Percentiles rank a stretch among this genome's conserved stretches.
Conservation (phyloP, 495 filamentous ascomycete species). For the Tuber umbilicatum region DNA sequence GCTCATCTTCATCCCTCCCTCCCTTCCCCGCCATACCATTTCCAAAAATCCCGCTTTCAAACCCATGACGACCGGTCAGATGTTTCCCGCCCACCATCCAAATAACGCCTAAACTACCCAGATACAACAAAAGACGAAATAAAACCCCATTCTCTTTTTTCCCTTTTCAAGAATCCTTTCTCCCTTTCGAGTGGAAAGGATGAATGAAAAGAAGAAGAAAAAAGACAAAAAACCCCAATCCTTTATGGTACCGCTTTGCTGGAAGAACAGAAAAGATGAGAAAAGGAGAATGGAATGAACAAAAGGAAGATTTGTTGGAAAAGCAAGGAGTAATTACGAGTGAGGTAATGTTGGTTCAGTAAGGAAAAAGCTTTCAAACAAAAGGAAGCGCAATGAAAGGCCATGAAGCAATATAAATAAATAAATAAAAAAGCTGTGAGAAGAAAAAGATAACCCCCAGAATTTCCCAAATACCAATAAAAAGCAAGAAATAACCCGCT, state of each 20-base stretch:
- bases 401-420: not conserved
- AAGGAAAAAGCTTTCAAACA: slow-evolving; percentile 23
- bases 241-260: slow-evolving; percentile 31
- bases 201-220: slow-evolving; percentile 13
- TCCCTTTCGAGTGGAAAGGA: not conserved
- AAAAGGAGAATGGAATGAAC: slow-evolving; percentile 10
- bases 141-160: slow-evolving; percentile 15
- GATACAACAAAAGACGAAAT: not conserved
- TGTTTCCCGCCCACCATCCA: slow-evolving; percentile 9
- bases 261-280: slow-evolving; percentile 7
- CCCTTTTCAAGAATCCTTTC: slow-evolving; percentile 7
- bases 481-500: not conserved
- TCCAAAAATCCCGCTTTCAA: slow-evolving; percentile 4
- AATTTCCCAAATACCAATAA: not conserved
- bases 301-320: slow-evolving; percentile 23
- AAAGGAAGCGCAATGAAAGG: not conserved
- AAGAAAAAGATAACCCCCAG: not conserved
- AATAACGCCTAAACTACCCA: slow-evolving; percentile 5
- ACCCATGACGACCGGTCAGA: slow-evolving; percentile 17
- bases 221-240: slow-evolving; percentile 26
- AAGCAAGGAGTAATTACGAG: slow-evolving; percentile 1
- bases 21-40: not conserved
- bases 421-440: not conserved
- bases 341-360: slow-evolving; percentile 17
- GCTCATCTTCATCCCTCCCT: not conserved